Evolutionary conservation across 306 rosid species (phyloP).

Genomic region (Castanea crenata): DNA sequence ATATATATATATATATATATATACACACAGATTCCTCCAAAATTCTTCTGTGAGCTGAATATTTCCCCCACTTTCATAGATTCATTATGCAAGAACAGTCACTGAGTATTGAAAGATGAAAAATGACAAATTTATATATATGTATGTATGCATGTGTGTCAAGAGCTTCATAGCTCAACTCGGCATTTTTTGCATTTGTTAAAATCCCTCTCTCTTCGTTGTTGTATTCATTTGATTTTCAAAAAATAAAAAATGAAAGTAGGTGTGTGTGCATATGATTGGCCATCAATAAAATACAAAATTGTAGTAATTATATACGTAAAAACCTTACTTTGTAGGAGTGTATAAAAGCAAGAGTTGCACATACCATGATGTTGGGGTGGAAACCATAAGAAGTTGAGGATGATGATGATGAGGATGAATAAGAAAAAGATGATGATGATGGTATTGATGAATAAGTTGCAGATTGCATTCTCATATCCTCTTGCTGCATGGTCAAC

Average conservation of each 20-base stretch:
- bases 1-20: background rate
- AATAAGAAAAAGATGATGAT: conserved; percentile 69
- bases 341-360: conserved; percentile 22
- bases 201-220: too few relatives aligned
- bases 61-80: background rate
- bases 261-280: background rate
- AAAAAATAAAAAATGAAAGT: too few relatives aligned
- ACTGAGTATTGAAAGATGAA: background rate
- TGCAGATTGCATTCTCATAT: conserved; percentile 65
- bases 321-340: background rate
- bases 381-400: conserved; percentile 70
- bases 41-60: background rate
- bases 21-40: background rate
- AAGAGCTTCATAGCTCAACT: too few relatives aligned
- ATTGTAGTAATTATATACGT: conserved; percentile 1
- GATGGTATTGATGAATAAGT: conserved; percentile 62
- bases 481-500: conserved; percentile 61
- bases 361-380: conserved; percentile 65
- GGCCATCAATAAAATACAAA: background rate
- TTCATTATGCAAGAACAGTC: background rate
- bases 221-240: too few relatives aligned
- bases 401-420: conserved; percentile 76
- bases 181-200: too few relatives aligned
- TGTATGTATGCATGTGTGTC: too few relatives aligned
- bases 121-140: background rate